Evolutionary conservation across 805 yeast species (phyloP).

Genomic region (Priceomyces haplophilus): DNA sequence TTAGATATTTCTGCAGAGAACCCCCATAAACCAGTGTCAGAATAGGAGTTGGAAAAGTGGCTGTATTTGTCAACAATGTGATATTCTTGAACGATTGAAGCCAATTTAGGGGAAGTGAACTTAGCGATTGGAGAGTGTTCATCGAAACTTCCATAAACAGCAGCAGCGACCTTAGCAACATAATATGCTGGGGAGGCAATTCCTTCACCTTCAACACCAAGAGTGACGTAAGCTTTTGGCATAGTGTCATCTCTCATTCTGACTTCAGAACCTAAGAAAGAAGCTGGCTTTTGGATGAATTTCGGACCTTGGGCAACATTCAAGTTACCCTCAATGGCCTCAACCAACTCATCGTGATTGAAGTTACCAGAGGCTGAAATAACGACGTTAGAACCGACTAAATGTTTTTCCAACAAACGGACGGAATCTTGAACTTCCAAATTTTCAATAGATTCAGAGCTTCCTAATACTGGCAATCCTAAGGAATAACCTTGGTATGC

Average conservation of each 20-base stretch:
- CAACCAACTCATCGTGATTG: constrained; percentile 66
- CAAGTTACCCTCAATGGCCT: constrained; percentile 52
- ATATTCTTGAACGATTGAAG: constrained; percentile 65
- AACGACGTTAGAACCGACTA: constrained; percentile 62
- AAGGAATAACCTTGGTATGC: constrained; percentile 86
- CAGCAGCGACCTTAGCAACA: constrained; percentile 72
- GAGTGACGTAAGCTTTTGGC: constrained; percentile 74
- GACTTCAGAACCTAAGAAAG: constrained; percentile 82
- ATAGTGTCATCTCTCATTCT: constrained; percentile 86
- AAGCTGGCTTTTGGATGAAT: constrained; percentile 48
- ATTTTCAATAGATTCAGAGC: constrained; percentile 57
- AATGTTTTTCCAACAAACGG: constrained; percentile 54
- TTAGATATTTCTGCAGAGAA: constrained; percentile 64
- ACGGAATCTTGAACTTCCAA: constrained; percentile 58
- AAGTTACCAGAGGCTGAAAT: constrained; percentile 71
- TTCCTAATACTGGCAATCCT: constrained; percentile 75
- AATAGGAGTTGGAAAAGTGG: constrained; percentile 71
- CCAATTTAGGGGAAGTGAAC: constrained; percentile 62
- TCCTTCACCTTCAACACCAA: constrained; percentile 74
- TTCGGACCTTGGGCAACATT: constrained; percentile 50
- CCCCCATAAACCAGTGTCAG: constrained; percentile 85
- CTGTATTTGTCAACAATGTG: constrained; percentile 68
- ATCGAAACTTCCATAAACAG: constrained; percentile 50
- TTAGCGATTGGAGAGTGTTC: constrained; percentile 52
- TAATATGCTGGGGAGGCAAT: constrained; percentile 59